A percentile compares a stretch with the other conserved stretches of the same genome.
Conservation (phyloP, 2,329 filamentous ascomycete genomes). For the Aspergillus aculeatus region DNA sequence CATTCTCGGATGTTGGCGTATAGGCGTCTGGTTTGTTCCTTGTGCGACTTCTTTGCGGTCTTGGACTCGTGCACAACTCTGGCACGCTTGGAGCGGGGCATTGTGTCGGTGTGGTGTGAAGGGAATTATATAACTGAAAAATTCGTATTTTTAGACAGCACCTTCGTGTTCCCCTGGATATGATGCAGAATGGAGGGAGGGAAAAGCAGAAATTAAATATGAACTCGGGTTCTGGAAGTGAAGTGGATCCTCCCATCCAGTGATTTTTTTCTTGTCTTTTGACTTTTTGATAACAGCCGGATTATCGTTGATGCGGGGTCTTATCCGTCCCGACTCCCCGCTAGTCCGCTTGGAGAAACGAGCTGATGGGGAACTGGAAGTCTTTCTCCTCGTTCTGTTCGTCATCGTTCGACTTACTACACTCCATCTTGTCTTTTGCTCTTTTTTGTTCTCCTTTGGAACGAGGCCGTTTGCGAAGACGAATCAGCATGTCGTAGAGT, state of each 20-base stretch:
- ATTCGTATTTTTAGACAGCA: too few species aligned
- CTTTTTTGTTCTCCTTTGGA: background rate
- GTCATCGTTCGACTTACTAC: background rate
- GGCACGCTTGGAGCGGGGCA: conserved; percentile 96
- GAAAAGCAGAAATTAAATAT: conserved; percentile 13
- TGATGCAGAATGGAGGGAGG: too few species aligned
- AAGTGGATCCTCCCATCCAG: conserved; percentile 14
- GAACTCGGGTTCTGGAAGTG: conserved; percentile 11
- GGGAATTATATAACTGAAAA: conserved; percentile 2
- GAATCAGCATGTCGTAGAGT: background rate
- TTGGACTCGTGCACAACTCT: conserved; percentile 87
- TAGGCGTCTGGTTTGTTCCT: conserved; percentile 81
- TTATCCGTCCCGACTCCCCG: conserved; percentile 32
- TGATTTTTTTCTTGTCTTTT: conserved; percentile 36
- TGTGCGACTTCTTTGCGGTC: conserved; percentile 87
- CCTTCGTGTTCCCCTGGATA: too few species aligned
- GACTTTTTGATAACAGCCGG: conserved; percentile 37
- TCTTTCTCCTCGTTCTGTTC: conserved; percentile 3
- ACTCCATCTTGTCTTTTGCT: background rate
- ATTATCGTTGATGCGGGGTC: conserved; percentile 36
- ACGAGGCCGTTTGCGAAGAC: background rate
- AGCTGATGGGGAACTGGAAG: conserved; percentile 24
- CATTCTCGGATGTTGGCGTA: conserved; percentile 85
- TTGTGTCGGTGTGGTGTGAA: conserved; percentile 45
- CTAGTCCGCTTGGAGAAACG: conserved; percentile 34